Evolutionary conservation across 2,329 filamentous ascomycete species (phyloP).

Genomic region (Fusarium mundagurra): DNA sequence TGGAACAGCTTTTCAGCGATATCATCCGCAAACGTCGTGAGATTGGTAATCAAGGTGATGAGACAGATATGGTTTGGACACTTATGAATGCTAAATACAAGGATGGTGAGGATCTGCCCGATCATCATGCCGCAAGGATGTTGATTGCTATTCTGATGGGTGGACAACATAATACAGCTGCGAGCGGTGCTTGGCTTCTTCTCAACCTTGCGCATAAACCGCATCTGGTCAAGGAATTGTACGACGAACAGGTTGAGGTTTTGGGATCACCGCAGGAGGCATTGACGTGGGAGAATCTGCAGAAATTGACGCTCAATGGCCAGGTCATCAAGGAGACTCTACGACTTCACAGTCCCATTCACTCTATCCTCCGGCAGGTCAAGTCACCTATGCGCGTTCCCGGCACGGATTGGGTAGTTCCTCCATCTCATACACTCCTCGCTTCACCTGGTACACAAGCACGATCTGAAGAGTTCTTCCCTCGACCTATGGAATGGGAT

Average conservation of each 20-base stretch:
- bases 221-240: constrained; percentile 80
- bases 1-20: constrained; percentile 82
- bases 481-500: constrained; percentile 83
- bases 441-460: constrained; percentile 85
- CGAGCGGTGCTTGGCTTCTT: constrained; percentile 85
- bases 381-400: constrained; percentile 86
- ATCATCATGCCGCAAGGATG: constrained; percentile 86
- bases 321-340: constrained; percentile 92
- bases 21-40: constrained; percentile 78
- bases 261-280: constrained; percentile 78
- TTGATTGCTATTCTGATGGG: constrained; percentile 94
- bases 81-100: constrained; percentile 88
- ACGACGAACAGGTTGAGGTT: constrained; percentile 78
- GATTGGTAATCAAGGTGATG: constrained; percentile 58
- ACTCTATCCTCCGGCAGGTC: constrained; percentile 91
- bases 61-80: constrained; percentile 86
- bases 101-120: constrained; percentile 77
- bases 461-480: constrained; percentile 78
- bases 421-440: constrained; percentile 82
- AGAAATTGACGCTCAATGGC: constrained; percentile 80
- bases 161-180: constrained; percentile 87
- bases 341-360: constrained; percentile 88
- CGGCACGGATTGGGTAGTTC: constrained; percentile 83
- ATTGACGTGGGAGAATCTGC: constrained; percentile 79
- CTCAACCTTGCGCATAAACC: constrained; percentile 82